These are phyloP conservation scores for Saksenaea vasiformis DNA, from an alignment of 371 early-diverging fungal genomes.

Conservation along the genomic window DNA sequence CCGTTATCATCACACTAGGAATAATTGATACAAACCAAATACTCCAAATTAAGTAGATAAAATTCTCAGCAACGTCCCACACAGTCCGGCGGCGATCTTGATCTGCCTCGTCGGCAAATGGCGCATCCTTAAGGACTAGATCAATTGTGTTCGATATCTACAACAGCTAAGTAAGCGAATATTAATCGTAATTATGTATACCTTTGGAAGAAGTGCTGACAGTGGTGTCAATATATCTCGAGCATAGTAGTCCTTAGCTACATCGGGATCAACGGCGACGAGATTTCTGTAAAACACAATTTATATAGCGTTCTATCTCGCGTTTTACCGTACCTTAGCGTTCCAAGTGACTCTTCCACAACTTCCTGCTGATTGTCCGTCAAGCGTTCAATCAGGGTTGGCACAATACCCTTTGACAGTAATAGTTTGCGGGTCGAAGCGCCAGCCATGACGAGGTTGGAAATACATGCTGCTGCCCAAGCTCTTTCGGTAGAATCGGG, in stretches of 20 bases:
- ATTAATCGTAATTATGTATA: slow-evolving; percentile 11
- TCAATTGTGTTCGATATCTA: slow-evolving; percentile 48
- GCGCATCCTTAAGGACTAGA: slow-evolving; percentile 48
- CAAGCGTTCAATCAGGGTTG: slow-evolving; percentile 68
- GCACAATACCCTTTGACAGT: slow-evolving; percentile 69
- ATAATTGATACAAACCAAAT: slow-evolving; percentile 32
- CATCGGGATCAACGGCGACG: slow-evolving; percentile 59
- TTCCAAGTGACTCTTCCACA: slow-evolving; percentile 77
- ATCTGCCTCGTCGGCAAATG: slow-evolving; percentile 45
- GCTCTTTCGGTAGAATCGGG: slow-evolving; percentile 75
- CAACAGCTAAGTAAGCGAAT: neutral
- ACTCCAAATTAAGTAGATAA: slow-evolving; percentile 72
- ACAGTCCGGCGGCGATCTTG: slow-evolving; percentile 60
- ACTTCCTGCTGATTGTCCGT: slow-evolving; percentile 75
- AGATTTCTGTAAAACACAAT: slow-evolving; percentile 52
- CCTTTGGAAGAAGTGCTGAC: slow-evolving; percentile 46
- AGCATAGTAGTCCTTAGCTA: slow-evolving; percentile 68
- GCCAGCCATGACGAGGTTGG: slow-evolving; percentile 71
- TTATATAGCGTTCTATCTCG: neutral
- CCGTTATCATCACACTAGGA: slow-evolving; percentile 5
- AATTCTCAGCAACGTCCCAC: slow-evolving; percentile 75
- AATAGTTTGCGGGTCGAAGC: slow-evolving; percentile 66
- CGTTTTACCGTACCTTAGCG: slow-evolving; percentile 53
- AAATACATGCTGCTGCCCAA: slow-evolving; percentile 88
- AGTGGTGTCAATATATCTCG: slow-evolving; percentile 69